Conservation (phyloP, 1,139 yeast species). For the Yamadazyma songkhlaensis region DNA sequence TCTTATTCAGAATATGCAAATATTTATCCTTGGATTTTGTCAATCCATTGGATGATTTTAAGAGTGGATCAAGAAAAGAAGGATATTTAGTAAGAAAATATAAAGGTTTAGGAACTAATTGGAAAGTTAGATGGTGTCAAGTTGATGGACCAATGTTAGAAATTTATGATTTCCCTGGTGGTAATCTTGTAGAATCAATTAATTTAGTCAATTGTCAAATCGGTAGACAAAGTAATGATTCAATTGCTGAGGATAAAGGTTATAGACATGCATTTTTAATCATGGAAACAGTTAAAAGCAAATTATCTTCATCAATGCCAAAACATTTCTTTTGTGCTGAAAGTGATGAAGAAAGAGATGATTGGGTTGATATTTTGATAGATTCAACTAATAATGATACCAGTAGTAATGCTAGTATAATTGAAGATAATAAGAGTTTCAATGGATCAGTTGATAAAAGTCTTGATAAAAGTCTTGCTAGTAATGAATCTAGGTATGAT, state of each 20-base stretch:
- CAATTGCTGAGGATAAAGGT: conserved; percentile 67
- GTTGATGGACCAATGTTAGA: conserved; percentile 65
- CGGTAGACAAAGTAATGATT: conserved; percentile 59
- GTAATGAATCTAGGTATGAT: neutral
- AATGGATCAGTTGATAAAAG: conserved; percentile 1
- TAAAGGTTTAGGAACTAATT: conserved; percentile 53
- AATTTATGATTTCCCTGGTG: conserved; percentile 60
- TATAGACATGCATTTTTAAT: conserved; percentile 76
- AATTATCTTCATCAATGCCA: conserved; percentile 48
- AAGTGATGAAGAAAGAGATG: conserved; percentile 73
- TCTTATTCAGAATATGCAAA: conserved; percentile 54
- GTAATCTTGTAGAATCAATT: conserved; percentile 55
- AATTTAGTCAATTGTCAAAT: conserved; percentile 54
- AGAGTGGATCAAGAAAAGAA: conserved; percentile 57
- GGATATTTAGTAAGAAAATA: conserved; percentile 65
- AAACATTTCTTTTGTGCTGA: conserved; percentile 83
- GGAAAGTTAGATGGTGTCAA: conserved; percentile 77
- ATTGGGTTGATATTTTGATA: conserved; percentile 66
- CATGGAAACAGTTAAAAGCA: conserved; percentile 60
- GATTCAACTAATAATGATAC: conserved; percentile 28
- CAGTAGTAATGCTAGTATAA: neutral
- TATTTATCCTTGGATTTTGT: conserved; percentile 70
- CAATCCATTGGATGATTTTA: conserved; percentile 59
- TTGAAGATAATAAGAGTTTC: neutral
- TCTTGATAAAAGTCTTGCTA: neutral